phyloP scores from a whole-genome alignment of 2,329 filamentous ascomycete species.

The Hypoxylon sp. region DNA sequence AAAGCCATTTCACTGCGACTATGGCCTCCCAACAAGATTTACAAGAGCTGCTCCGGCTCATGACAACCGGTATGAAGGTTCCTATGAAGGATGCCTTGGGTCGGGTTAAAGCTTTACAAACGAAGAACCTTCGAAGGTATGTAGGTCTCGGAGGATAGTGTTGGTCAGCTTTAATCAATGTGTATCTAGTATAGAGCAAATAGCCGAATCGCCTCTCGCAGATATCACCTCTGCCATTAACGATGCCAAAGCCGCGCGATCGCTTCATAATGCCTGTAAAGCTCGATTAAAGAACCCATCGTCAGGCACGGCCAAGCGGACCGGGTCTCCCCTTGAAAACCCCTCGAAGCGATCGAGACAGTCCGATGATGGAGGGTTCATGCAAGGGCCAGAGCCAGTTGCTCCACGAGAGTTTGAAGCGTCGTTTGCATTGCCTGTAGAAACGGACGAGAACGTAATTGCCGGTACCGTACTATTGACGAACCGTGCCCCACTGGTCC shows the following conservation, averaged over 20 bases:
- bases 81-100: slow-evolving; percentile 69
- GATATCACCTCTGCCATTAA: slow-evolving; percentile 60
- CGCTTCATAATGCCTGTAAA: slow-evolving; percentile 66
- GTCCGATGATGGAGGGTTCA: slow-evolving; percentile 44
- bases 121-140: slow-evolving; percentile 67
- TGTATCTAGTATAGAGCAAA: slow-evolving; percentile 65
- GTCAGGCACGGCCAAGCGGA: slow-evolving; percentile 49
- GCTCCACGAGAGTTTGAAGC: slow-evolving; percentile 71
- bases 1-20: slow-evolving; percentile 1
- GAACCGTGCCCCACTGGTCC: slow-evolving; percentile 83
- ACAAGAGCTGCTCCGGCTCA: slow-evolving; percentile 69
- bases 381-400: slow-evolving; percentile 51
- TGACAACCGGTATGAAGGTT: slow-evolving; percentile 67
- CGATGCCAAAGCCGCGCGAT: slow-evolving; percentile 63
- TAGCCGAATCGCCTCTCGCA: slow-evolving; percentile 61
- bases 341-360: slow-evolving; percentile 52
- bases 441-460: slow-evolving; percentile 69
- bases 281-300: slow-evolving; percentile 59
- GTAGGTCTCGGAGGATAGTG: slow-evolving; percentile 30
- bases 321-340: slow-evolving; percentile 43
- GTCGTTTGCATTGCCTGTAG: slow-evolving; percentile 70
- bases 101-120: slow-evolving; percentile 68
- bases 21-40: slow-evolving; percentile 70
- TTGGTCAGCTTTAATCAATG: slow-evolving; percentile 5
- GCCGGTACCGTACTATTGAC: slow-evolving; percentile 71